Evolutionary conservation across 2,329 filamentous ascomycete genomes (phyloP), one percentile per base, ranked within the genome.

Genomic region (Penicillium psychrosexuale): DNA sequence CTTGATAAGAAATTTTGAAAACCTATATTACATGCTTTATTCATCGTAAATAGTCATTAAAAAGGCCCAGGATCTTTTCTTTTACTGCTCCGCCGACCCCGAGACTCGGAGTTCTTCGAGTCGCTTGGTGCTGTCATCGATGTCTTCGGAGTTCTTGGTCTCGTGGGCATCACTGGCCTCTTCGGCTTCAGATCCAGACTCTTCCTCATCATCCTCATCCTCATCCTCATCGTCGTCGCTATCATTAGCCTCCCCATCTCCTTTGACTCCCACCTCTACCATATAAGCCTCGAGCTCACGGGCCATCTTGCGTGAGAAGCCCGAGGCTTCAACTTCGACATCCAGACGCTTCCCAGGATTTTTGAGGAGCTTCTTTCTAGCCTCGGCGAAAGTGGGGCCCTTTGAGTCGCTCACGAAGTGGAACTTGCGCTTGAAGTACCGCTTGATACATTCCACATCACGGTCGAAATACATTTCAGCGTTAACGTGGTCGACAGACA

Each of bases 391-490:
- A 72, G 89, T 90, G 0, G 94, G 95, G 0, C 94, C 95, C 0
- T 87, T 84, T 58, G 88, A 84, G 37, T 92, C 88, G 69, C 86
- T 88, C 3, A 85, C 85, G 70, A 97, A 99, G 63, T 91, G 87
- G 73, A 96, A 99, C 30, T 91, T 85, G 22, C 92, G 82, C 68
- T 90, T 82, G 69, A 99, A 99, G 73, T 96, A 99, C 31, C 89
- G 85, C 77, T 97, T 97, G 67, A 99, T 88, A 74, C 95, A 99
- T 60, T 90, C 86, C 13, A 99, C 92, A 66, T 99, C 94, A 60
- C 94, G 87, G 70, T 97, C 90, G 72, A 99, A 99, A 75, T 99
- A 97, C 84, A 92, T 95, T 69, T 96, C 89, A 17, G 94, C 95
- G 68, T 99, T 97, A 34, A 80, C 76, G 69, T 99, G 94, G 64